These are phyloP conservation scores for Penicilliopsis zonata DNA, from an alignment of 495 filamentous ascomycete genomes.

Conservation along the genomic window DNA sequence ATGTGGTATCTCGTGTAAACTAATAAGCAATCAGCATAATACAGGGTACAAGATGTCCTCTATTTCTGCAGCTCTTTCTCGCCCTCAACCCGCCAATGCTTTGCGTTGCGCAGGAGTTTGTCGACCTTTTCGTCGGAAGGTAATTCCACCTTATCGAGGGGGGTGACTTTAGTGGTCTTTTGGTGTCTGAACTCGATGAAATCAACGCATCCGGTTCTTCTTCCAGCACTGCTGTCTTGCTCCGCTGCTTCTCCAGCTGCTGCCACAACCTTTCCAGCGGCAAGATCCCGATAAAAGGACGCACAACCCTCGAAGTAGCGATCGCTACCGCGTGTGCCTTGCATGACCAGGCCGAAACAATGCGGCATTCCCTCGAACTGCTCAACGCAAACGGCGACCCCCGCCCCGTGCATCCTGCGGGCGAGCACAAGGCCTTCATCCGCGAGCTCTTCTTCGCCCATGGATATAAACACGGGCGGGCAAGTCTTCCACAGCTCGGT, in stretches of 20 bases:
- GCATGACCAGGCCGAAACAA: constrained; percentile 59
- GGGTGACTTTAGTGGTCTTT: constrained; percentile 37
- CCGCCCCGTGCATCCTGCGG: constrained; percentile 42
- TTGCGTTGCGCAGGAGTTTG: constrained; percentile 33
- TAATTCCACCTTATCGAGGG: constrained; percentile 34
- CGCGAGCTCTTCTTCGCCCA: constrained; percentile 69
- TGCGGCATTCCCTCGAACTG: constrained; percentile 88
- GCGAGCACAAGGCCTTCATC: constrained; percentile 61
- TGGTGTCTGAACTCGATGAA: constrained; percentile 43
- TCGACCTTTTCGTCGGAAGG: constrained; percentile 42
- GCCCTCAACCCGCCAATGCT: constrained; percentile 29
- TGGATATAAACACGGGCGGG: constrained; percentile 59
- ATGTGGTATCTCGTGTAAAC: too few relatives aligned
- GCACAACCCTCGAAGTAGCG: constrained; percentile 45
- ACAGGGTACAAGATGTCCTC: constrained; percentile 37
- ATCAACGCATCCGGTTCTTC: constrained; percentile 16
- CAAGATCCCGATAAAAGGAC: constrained; percentile 37
- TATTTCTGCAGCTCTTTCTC: constrained; percentile 29
- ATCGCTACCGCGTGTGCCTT: constrained; percentile 28
- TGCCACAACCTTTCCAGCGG: constrained; percentile 15
- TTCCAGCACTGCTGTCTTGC: constrained; percentile 1
- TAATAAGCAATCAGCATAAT: constrained; percentile 1
- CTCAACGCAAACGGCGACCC: constrained; percentile 55
- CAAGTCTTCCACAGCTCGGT: constrained; percentile 50
- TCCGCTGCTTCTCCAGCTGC: neutral